phyloP scores from a whole-genome alignment of 768 basidiomycete genomes.

The Flagelloscypha sp. region DNA sequence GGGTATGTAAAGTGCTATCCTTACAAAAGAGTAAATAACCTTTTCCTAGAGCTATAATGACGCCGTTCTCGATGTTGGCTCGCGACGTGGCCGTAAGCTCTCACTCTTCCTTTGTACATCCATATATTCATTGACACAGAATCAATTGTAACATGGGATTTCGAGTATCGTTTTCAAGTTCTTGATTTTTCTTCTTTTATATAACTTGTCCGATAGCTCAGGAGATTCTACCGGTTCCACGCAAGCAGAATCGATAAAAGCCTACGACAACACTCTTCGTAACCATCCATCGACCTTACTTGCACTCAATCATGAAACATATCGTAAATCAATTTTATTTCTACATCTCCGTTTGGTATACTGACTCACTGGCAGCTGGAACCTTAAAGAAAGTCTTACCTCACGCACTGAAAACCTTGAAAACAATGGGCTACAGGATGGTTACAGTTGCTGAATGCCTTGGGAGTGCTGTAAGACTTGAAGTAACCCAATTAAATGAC shows the following conservation, averaged over 20 bases:
- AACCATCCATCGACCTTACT: neutral
- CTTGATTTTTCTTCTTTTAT: too few relatives aligned
- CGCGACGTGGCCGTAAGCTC: too few relatives aligned
- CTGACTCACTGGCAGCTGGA: neutral
- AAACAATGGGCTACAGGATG: neutral
- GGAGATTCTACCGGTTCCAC: too few relatives aligned
- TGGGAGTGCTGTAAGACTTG: too few relatives aligned
- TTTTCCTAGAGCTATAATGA: too few relatives aligned
- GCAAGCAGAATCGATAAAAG: neutral
- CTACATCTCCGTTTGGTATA: neutral
- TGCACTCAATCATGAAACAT: neutral
- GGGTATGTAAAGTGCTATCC: too few relatives aligned
- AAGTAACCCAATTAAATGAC: too few relatives aligned
- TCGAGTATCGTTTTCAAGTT: conserved; percentile 23
- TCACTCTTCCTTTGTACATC: conserved; percentile 16
- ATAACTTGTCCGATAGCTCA: too few relatives aligned
- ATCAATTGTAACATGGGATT: conserved; percentile 28
- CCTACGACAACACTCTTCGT: neutral
- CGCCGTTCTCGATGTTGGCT: too few relatives aligned
- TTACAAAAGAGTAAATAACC: too few relatives aligned
- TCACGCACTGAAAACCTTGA: neutral
- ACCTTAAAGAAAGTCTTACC: neutral
- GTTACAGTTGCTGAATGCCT: neutral
- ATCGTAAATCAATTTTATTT: neutral
- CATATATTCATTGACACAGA: conserved; percentile 16